Conservation (phyloP, 352 stramenopile species). For the Pythium vanterpoolii region DNA sequence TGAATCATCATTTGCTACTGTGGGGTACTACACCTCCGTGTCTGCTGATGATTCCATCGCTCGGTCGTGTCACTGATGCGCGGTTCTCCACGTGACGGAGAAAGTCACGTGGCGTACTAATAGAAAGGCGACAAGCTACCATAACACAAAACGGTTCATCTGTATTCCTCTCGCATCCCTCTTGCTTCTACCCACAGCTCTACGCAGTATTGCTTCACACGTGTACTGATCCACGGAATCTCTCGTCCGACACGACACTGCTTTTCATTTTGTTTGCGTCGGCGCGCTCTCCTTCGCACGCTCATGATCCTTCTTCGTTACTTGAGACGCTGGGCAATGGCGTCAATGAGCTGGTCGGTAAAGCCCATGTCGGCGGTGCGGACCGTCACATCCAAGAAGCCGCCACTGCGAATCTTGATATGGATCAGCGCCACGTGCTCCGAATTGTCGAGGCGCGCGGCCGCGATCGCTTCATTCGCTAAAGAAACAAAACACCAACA, state of each 20-base stretch:
- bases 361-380: conserved; percentile 82
- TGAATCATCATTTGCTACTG: background rate
- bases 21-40: too few species aligned
- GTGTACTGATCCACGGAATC: background rate
- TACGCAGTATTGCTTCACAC: background rate
- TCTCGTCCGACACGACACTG: conserved; percentile 3
- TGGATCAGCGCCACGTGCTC: conserved; percentile 85
- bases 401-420: conserved; percentile 79
- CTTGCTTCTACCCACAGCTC: background rate
- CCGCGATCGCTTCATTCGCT: conserved; percentile 88
- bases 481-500: conserved; percentile 5
- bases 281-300: conserved; percentile 15
- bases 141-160: conserved; percentile 2
- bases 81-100: background rate
- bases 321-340: conserved; percentile 61
- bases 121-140: too few species aligned
- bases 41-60: too few species aligned
- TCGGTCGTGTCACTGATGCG: background rate
- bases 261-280: background rate
- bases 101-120: too few species aligned
- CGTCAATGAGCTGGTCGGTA: conserved; percentile 70
- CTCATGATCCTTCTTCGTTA: conserved; percentile 21
- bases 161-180: conserved; percentile 1
- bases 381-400: conserved; percentile 84
- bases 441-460: conserved; percentile 72